These are phyloP conservation scores for Pyricularia pennisetigena DNA, from an alignment of 2,329 filamentous ascomycete genomes.

Conservation along the genomic window DNA sequence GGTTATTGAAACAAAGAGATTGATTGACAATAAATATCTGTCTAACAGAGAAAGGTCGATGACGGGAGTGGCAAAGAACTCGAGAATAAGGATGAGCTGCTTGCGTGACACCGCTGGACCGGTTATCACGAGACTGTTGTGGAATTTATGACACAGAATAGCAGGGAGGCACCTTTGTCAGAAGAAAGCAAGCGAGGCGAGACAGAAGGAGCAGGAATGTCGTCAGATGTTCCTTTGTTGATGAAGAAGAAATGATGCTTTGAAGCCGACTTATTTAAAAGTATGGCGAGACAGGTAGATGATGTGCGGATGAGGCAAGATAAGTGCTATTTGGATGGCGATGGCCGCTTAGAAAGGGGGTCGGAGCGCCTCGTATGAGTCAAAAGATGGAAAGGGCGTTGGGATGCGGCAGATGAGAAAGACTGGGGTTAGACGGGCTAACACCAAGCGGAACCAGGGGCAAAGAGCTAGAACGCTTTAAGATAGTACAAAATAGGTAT, in stretches of 20 bases:
- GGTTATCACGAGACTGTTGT: neutral
- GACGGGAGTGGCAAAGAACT: constrained; percentile 1
- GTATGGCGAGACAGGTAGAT: neutral
- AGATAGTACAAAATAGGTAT: neutral
- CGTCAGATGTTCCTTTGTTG: neutral
- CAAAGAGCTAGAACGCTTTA: neutral
- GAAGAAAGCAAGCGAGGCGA: neutral
- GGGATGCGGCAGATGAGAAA: neutral
- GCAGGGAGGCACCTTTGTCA: neutral
- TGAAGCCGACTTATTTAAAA: neutral
- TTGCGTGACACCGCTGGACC: neutral
- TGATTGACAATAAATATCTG: neutral
- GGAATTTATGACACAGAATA: neutral
- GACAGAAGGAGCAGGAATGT: neutral
- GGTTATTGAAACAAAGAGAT: neutral
- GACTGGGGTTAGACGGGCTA: neutral
- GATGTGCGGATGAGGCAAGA: neutral
- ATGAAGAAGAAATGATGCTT: neutral
- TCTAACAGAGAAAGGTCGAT: neutral
- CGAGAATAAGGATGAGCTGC: neutral
- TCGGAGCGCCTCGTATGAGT: neutral
- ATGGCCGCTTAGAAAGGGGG: neutral
- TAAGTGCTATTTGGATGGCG: neutral
- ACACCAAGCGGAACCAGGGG: neutral
- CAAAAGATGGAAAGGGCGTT: neutral